Evolutionary conservation across 106 monocot species (phyloP).

Genomic region (Acorus calamus): DNA sequence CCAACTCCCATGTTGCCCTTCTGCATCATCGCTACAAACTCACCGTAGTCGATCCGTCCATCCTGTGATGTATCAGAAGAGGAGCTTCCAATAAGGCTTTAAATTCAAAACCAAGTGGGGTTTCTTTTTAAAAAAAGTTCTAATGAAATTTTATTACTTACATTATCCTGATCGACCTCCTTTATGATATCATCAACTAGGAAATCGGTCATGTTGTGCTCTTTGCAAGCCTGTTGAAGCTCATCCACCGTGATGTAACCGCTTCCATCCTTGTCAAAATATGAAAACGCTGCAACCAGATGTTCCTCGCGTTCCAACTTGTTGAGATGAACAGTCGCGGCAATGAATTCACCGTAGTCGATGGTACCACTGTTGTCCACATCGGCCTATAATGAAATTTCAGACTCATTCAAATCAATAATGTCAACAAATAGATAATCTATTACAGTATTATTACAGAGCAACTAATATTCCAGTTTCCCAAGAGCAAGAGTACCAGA

Average conservation of each 20-base stretch:
- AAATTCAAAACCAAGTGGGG: no score
- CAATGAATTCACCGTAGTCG: constrained; percentile 74
- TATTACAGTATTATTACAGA: no score
- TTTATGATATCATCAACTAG: constrained; percentile 87
- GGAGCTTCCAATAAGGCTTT: no score
- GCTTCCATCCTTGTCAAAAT: constrained; percentile 86
- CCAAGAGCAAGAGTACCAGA: no score
- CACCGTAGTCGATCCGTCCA: constrained; percentile 39
- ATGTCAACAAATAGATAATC: no score
- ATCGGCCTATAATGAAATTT: constrained; percentile 37
- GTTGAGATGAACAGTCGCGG: constrained; percentile 80
- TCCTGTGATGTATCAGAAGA: constrained; percentile 9
- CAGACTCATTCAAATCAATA: no score
- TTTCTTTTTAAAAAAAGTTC: no score
- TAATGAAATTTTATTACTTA: constrained; percentile 19
- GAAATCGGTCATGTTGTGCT: constrained; percentile 59
- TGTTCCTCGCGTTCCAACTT: constrained; percentile 85
- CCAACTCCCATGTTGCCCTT: constrained; percentile 27
- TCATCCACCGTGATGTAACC: constrained; percentile 90
- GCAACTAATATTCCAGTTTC: no score
- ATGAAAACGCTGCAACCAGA: constrained; percentile 63
- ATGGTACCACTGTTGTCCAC: constrained; percentile 66
- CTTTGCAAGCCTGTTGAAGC: constrained; percentile 63
- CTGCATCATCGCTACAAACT: constrained; percentile 46
- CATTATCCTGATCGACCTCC: constrained; percentile 84